These are phyloP conservation scores for Paraglomus brasilianum DNA, from an alignment of 192 early-diverging fungal genomes.

Conservation along the genomic window DNA sequence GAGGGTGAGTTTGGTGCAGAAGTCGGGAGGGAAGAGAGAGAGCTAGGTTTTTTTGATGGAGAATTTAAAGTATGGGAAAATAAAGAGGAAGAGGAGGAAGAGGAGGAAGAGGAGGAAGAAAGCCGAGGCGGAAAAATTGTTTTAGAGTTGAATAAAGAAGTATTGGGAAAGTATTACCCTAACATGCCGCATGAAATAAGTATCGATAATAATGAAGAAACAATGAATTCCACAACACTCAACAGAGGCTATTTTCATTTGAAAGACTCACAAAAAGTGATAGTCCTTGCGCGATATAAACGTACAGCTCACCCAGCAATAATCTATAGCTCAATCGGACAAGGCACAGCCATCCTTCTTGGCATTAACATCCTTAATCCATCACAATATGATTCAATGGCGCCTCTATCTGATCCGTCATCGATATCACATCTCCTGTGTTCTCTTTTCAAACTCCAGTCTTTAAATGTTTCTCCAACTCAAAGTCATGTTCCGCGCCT, in stretches of 20 bases:
- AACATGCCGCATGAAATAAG: constrained; percentile 8
- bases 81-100: no score
- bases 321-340: constrained; percentile 44
- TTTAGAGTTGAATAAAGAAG: constrained; percentile 7
- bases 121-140: not conserved
- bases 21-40: constrained; percentile 69
- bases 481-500: not conserved
- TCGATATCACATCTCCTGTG: not conserved
- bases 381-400: no score
- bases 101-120: not conserved
- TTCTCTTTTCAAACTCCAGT: constrained; percentile 3
- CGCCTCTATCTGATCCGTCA: not conserved
- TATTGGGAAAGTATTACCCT: not conserved
- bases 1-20: constrained; percentile 73
- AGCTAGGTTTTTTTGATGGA: constrained; percentile 77
- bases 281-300: not conserved
- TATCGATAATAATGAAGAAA: constrained; percentile 1
- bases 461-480: not conserved
- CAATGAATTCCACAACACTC: not conserved
- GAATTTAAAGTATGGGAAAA: constrained; percentile 42
- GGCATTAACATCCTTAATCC: not conserved
- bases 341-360: constrained; percentile 3
- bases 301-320: constrained; percentile 40
- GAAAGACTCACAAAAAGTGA: not conserved
- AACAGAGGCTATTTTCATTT: not conserved